Conservation (phyloP, 371 early-diverging fungal genomes). For the Apophysomyces ossiformis region DNA sequence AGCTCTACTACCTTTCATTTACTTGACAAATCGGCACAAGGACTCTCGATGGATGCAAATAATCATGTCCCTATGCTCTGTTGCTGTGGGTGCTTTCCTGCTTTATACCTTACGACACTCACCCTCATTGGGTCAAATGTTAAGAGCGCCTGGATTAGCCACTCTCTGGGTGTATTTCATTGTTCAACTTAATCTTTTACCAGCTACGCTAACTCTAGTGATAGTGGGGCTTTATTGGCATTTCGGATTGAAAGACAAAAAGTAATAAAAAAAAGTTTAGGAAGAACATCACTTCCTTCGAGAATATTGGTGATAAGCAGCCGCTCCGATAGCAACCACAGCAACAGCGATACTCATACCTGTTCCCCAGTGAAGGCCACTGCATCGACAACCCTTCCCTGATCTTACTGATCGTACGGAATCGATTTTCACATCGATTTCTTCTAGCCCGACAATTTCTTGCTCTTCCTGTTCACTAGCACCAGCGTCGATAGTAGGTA, state of each 20-base stretch:
- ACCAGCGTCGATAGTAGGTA: conserved; percentile 14
- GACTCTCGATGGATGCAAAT: conserved; percentile 40
- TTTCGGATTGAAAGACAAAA: conserved; percentile 40
- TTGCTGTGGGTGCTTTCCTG: conserved; percentile 53
- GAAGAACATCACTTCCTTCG: background rate
- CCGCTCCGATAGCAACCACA: background rate
- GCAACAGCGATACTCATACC: background rate
- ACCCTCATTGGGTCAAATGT: conserved; percentile 67
- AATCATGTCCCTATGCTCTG: conserved; percentile 49
- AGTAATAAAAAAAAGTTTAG: background rate
- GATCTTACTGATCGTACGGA: background rate
- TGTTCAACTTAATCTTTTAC: conserved; percentile 60
- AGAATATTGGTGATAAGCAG: background rate
- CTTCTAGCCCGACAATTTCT: background rate
- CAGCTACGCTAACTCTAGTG: conserved; percentile 51
- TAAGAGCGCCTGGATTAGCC: conserved; percentile 64
- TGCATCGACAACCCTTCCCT: background rate
- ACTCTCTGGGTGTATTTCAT: conserved; percentile 66
- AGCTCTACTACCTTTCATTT: conserved; percentile 60
- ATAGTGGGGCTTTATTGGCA: conserved; percentile 59
- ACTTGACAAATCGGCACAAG: conserved; percentile 60
- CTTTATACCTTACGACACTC: conserved; percentile 59
- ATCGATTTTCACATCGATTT: background rate
- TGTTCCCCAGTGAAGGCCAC: background rate
- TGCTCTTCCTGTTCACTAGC: background rate